These are phyloP conservation scores for Candida pseudoviswanathii DNA, from an alignment of 1,139 yeast genomes.

Conservation along the genomic window DNA sequence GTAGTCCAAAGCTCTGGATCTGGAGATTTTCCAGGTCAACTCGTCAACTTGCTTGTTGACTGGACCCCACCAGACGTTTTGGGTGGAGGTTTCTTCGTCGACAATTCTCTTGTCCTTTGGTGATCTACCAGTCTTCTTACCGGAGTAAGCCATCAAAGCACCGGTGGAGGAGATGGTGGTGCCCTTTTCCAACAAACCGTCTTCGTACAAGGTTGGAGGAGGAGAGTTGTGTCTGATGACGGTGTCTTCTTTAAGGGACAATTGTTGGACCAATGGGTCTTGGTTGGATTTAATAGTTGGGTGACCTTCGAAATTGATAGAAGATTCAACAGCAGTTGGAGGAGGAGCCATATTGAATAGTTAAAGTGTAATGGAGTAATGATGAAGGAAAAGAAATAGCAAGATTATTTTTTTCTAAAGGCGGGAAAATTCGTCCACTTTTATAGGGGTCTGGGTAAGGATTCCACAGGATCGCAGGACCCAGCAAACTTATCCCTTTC, in stretches of 20 bases:
- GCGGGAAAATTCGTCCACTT: conserved; percentile 5
- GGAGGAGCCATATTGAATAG: conserved; percentile 44
- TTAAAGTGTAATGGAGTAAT: background rate
- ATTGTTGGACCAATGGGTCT: conserved; percentile 49
- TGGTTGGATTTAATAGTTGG: conserved; percentile 44
- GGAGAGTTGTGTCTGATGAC: conserved; percentile 85
- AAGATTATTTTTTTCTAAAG: too few species aligned
- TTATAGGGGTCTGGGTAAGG: background rate
- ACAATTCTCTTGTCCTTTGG: conserved; percentile 98
- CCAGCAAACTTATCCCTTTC: conserved; percentile 1
- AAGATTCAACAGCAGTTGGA: conserved; percentile 52
- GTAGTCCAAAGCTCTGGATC: conserved; percentile 96
- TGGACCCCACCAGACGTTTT: conserved; percentile 99
- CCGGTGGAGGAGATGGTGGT: conserved; percentile 94
- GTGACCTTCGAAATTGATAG: conserved; percentile 46
- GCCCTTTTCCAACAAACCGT: conserved; percentile 86
- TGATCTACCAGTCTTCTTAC: conserved; percentile 96
- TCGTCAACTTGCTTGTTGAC: conserved; percentile 95
- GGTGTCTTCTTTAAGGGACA: conserved; percentile 50
- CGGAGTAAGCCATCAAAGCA: conserved; percentile 94
- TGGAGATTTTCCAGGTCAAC: conserved; percentile 92
- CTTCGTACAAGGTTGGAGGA: conserved; percentile 91
- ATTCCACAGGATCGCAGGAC: too few species aligned
- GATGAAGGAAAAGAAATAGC: background rate
- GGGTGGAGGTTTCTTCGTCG: conserved; percentile 83